phyloP scores from a whole-genome alignment of 257 asterid genomes.

The Cordia subcordata region DNA sequence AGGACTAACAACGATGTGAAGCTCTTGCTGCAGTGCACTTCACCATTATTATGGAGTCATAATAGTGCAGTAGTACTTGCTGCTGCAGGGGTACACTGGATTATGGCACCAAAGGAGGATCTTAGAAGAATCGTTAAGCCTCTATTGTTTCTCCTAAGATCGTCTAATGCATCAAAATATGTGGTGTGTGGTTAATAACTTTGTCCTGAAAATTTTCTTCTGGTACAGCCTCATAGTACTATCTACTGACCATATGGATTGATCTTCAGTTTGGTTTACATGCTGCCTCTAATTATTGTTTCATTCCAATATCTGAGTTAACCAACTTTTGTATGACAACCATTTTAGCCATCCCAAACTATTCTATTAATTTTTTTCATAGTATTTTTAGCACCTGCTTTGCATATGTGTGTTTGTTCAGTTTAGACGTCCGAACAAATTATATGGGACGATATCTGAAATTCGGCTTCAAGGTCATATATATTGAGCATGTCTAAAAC shows the following conservation, averaged over 20 bases:
- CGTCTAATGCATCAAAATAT: slow-evolving; percentile 83
- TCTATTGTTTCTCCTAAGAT: slow-evolving; percentile 83
- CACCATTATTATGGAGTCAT: slow-evolving; percentile 79
- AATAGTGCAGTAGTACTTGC: slow-evolving; percentile 98
- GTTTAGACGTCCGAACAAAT: no score
- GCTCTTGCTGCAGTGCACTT: slow-evolving; percentile 83
- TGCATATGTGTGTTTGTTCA: background rate
- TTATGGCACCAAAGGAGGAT: slow-evolving; percentile 86
- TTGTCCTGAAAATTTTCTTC: slow-evolving; percentile 2
- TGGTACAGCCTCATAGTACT: background rate
- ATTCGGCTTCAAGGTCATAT: no score
- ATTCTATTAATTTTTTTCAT: background rate
- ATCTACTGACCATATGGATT: background rate
- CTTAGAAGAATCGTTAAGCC: slow-evolving; percentile 76
- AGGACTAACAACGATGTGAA: slow-evolving; percentile 73
- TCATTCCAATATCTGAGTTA: no score
- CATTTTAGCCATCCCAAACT: no score
- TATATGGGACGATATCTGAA: no score
- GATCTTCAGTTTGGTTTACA: no score
- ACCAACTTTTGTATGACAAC: no score
- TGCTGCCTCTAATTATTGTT: no score
- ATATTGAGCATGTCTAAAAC: no score
- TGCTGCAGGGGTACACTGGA: slow-evolving; percentile 98
- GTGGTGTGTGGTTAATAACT: slow-evolving; percentile 50
- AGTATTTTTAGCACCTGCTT: slow-evolving; percentile 7